These are phyloP conservation scores for Phytophthora idaei DNA, from an alignment of 352 stramenopile species.

Conservation along the genomic window DNA sequence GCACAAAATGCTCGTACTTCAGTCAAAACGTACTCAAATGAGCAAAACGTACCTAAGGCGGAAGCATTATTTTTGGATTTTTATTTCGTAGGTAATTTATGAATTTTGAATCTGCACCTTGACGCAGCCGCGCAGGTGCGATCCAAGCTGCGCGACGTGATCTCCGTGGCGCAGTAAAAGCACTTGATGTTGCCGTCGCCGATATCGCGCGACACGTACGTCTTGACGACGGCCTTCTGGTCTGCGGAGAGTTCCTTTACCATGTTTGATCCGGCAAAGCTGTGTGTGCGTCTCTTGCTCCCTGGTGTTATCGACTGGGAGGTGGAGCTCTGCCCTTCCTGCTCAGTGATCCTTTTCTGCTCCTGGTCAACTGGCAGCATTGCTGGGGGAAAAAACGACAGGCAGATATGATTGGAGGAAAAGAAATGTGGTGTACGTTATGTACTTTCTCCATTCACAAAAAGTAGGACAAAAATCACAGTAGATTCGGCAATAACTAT, in stretches of 20 bases:
- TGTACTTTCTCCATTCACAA: neutral
- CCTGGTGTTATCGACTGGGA: constrained; percentile 24
- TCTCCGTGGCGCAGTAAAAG: constrained; percentile 86
- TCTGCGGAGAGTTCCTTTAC: constrained; percentile 69
- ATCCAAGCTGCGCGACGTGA: constrained; percentile 83
- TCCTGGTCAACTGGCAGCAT: constrained; percentile 26
- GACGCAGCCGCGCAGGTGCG: constrained; percentile 76
- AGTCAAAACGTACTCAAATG: too few relatives aligned
- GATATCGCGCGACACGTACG: constrained; percentile 70
- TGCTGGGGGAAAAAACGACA: neutral
- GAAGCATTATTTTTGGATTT: too few relatives aligned
- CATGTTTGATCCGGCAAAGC: constrained; percentile 33
- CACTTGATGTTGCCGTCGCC: constrained; percentile 75
- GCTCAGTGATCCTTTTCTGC: constrained; percentile 41
- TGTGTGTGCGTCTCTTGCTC: constrained; percentile 43
- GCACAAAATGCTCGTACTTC: too few relatives aligned
- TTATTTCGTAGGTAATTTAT: too few relatives aligned
- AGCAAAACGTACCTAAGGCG: too few relatives aligned
- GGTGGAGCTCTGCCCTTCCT: constrained; percentile 1
- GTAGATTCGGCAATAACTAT: too few relatives aligned
- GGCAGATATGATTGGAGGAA: constrained; percentile 30
- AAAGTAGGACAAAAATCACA: too few relatives aligned
- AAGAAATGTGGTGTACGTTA: constrained; percentile 5
- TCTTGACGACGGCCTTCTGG: constrained; percentile 78
- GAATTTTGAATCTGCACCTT: constrained; percentile 70